phyloP scores from a whole-genome alignment of 2,329 filamentous ascomycete genomes.

The Xylariaceae sp. region DNA sequence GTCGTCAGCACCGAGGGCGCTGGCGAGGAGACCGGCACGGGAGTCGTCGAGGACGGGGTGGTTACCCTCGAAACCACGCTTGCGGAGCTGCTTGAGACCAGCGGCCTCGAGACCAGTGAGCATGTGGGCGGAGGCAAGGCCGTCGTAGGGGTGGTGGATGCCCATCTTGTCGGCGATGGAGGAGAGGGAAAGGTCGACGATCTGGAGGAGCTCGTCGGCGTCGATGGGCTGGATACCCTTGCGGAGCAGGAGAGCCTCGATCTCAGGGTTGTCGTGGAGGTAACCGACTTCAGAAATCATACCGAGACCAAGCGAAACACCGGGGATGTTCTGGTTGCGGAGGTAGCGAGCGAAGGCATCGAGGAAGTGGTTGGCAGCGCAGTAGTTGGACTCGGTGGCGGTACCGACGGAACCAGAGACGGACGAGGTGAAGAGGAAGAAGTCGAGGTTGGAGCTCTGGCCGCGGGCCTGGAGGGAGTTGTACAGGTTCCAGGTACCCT shows the following conservation, averaged over 20 bases:
- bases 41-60: conserved; percentile 11
- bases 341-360: conserved; percentile 31
- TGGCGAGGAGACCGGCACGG: conserved; percentile 3
- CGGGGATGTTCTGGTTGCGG: conserved; percentile 23
- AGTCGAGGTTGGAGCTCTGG: conserved; percentile 25
- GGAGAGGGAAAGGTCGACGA: conserved; percentile 27
- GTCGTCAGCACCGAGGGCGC: background rate
- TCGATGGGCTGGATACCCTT: conserved; percentile 23
- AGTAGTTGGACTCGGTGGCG: conserved; percentile 34
- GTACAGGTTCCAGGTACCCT: conserved; percentile 17
- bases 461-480: conserved; percentile 1
- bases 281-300: conserved; percentile 36
- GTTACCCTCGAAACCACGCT: conserved; percentile 17
- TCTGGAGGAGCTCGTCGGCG: conserved; percentile 25
- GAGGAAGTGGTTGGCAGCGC: conserved; percentile 34
- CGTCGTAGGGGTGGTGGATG: conserved; percentile 1
- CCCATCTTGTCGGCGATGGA: conserved; percentile 6
- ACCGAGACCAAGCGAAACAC: conserved; percentile 23
- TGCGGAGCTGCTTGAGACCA: conserved; percentile 17
- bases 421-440: conserved; percentile 30
- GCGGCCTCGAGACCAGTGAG: conserved; percentile 23
- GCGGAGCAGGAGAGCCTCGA: conserved; percentile 19
- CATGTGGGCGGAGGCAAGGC: conserved; percentile 15
- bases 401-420: conserved; percentile 31
- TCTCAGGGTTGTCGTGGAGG: conserved; percentile 29